Percentiles rank a stretch among this genome's conserved stretches.
Evolutionary conservation across 768 basidiomycete genomes (phyloP).

Genomic region (Kwoniella dendrophila): DNA sequence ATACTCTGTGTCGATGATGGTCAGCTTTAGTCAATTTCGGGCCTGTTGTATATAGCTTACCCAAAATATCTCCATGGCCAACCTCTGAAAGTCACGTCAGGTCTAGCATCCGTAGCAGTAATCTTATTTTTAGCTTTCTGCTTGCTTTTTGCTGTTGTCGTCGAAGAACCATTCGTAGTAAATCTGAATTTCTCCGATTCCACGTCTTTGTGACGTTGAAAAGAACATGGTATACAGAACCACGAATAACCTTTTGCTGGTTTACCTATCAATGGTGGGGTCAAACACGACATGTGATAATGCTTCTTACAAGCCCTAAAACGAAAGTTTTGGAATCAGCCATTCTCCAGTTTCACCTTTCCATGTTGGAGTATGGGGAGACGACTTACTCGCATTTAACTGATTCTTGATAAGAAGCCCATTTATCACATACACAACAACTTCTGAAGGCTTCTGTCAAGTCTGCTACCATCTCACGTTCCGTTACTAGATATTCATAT

Average conservation of each 20-base stretch:
- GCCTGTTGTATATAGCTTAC: slow-evolving; percentile 58
- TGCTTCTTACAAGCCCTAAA: slow-evolving; percentile 71
- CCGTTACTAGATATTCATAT: slow-evolving; percentile 93
- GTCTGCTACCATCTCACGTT: slow-evolving; percentile 89
- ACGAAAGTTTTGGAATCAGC: background rate
- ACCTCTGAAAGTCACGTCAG: slow-evolving; percentile 51
- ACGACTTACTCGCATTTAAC: slow-evolving; percentile 55
- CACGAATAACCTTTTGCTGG: slow-evolving; percentile 95
- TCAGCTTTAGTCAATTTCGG: slow-evolving; percentile 3
- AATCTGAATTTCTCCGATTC: slow-evolving; percentile 45
- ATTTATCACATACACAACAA: slow-evolving; percentile 81
- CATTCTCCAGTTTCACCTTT: background rate
- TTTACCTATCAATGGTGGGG: slow-evolving; percentile 84
- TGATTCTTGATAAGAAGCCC: slow-evolving; percentile 78
- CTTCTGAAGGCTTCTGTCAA: slow-evolving; percentile 81
- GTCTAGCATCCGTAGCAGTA: slow-evolving; percentile 49
- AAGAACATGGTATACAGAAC: slow-evolving; percentile 93
- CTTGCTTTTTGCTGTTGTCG: slow-evolving; percentile 25
- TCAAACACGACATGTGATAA: slow-evolving; percentile 93
- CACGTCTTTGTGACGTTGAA: slow-evolving; percentile 67
- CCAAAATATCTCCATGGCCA: slow-evolving; percentile 87
- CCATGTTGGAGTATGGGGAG: background rate
- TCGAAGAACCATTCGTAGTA: slow-evolving; percentile 34
- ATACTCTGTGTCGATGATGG: slow-evolving; percentile 64
- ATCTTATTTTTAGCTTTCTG: slow-evolving; percentile 84